Evolutionary conservation across 768 basidiomycete genomes (phyloP).

Genomic region (Mycena capillaripes): DNA sequence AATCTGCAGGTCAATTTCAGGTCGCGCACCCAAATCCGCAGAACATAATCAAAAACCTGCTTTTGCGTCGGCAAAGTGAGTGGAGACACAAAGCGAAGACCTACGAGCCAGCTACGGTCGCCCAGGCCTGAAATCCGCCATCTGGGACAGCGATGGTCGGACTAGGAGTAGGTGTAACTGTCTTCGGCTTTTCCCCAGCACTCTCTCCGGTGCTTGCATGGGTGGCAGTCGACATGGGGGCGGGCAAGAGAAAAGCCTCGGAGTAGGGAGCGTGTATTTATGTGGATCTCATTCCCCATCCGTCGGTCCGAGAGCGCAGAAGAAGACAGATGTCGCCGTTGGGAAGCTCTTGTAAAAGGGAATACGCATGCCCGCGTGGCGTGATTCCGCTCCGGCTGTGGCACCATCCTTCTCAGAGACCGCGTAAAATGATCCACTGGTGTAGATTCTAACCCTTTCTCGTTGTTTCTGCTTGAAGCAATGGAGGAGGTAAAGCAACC

Average conservation of each 20-base stretch:
- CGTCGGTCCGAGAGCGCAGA: slow-evolving; percentile 28
- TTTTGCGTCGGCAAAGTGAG: background rate
- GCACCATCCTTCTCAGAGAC: background rate
- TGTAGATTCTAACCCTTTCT: slow-evolving; percentile 4
- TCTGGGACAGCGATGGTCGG: slow-evolving; percentile 24
- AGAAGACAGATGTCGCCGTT: slow-evolving; percentile 3
- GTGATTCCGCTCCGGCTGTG: slow-evolving; percentile 27
- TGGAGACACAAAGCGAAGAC: background rate
- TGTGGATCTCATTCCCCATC: background rate
- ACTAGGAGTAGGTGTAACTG: background rate
- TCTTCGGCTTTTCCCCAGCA: background rate
- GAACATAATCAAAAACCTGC: slow-evolving; percentile 57
- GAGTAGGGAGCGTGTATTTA: background rate
- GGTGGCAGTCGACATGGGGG: slow-evolving; percentile 14
- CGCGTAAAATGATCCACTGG: slow-evolving; percentile 15
- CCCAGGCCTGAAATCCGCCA: slow-evolving; percentile 38
- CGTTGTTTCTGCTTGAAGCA: slow-evolving; percentile 15
- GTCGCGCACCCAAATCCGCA: slow-evolving; percentile 56
- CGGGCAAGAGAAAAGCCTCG: background rate
- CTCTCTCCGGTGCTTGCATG: slow-evolving; percentile 7
- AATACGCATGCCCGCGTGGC: slow-evolving; percentile 6
- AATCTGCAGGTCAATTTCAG: background rate
- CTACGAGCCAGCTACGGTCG: slow-evolving; percentile 38
- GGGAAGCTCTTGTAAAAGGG: background rate
- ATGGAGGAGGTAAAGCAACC: background rate